Conservation (phyloP, 2,329 filamentous ascomycete species). For the Colletotrichum orbiculare region DNA sequence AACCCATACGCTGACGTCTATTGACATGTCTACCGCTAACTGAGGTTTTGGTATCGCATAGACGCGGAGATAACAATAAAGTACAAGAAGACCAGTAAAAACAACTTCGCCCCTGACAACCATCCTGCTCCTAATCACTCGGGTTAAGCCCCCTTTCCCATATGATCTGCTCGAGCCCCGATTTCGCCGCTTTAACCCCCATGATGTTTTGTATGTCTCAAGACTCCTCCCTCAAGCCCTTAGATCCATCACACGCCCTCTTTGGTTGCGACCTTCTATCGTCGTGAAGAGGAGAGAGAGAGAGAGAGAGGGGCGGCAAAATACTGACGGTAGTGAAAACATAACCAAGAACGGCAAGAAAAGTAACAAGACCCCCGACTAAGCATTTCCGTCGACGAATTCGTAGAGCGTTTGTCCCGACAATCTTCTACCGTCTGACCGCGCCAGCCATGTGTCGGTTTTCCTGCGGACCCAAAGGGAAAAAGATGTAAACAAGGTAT, state of each 20-base stretch:
- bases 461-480: conserved; percentile 11
- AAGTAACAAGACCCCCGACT: conserved; percentile 6
- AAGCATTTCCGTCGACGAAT: conserved; percentile 15
- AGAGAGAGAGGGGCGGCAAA: neutral
- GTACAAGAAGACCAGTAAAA: conserved; percentile 27
- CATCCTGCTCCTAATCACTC: conserved; percentile 17
- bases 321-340: neutral
- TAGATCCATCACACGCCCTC: neutral
- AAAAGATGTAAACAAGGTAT: conserved; percentile 31
- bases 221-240: conserved; percentile 2
- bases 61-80: conserved; percentile 30
- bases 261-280: neutral
- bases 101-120: conserved; percentile 11
- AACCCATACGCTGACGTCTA: conserved; percentile 27
- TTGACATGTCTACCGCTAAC: conserved; percentile 33
- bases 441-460: conserved; percentile 24
- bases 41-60: conserved; percentile 33
- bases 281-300: neutral
- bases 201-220: conserved; percentile 10
- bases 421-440: conserved; percentile 29
- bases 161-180: neutral
- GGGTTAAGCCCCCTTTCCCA: neutral
- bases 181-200: conserved; percentile 16
- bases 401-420: conserved; percentile 14
- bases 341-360: neutral